phyloP scores from a whole-genome alignment of 2,329 filamentous ascomycete species.

The Ophiocordyceps camponoti-rufipedis region DNA sequence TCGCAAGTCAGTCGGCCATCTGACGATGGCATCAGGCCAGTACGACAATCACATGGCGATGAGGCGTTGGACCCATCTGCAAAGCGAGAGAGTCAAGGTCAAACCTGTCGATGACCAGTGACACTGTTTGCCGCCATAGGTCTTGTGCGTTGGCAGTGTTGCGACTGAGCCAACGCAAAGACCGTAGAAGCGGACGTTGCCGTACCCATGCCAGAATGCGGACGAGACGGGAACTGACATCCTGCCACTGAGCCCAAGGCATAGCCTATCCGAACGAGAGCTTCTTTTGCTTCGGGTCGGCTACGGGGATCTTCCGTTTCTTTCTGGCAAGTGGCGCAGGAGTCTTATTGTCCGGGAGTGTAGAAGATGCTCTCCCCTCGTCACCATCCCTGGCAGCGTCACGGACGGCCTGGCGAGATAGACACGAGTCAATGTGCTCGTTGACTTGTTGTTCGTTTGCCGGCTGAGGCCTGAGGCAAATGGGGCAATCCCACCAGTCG shows the following conservation, averaged over 20 bases:
- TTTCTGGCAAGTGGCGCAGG: constrained; percentile 18
- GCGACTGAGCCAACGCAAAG: background rate
- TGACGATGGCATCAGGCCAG: background rate
- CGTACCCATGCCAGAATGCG: too few species aligned
- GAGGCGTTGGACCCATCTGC: background rate
- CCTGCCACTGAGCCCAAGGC: too few species aligned
- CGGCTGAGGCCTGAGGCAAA: constrained; percentile 60
- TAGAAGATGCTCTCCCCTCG: constrained; percentile 8
- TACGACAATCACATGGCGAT: background rate
- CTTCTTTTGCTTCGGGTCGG: constrained; percentile 31
- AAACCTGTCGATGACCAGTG: background rate
- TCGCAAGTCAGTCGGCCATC: background rate
- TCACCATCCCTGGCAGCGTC: constrained; percentile 50
- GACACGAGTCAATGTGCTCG: constrained; percentile 77
- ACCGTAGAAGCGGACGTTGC: background rate
- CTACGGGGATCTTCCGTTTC: constrained; percentile 13
- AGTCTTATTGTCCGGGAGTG: constrained; percentile 19
- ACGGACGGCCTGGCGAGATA: constrained; percentile 71
- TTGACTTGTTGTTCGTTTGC: constrained; percentile 70
- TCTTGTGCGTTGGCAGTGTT: background rate
- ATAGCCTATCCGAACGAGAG: constrained; percentile 27
- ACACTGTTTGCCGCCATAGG: background rate
- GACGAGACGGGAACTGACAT: too few species aligned
- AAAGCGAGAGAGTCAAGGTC: background rate
- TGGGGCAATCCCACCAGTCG: constrained; percentile 69